Conservation (phyloP, 2,329 filamentous ascomycete species). For the Verticillium tricorpus region DNA sequence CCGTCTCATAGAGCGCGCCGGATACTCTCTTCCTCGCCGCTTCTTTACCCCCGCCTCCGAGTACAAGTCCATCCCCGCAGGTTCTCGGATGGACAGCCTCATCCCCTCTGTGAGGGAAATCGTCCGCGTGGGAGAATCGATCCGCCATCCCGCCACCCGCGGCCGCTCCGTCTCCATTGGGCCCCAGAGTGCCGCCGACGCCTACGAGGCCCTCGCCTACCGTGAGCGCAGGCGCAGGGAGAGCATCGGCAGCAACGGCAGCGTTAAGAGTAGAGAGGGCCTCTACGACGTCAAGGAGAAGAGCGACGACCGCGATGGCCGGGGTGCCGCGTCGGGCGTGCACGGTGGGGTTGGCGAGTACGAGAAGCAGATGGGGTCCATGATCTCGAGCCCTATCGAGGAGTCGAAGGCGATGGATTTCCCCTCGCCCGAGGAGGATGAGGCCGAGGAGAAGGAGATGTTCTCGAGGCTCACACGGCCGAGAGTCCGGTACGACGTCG, state of each 20-base stretch:
- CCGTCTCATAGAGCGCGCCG: conserved; percentile 74
- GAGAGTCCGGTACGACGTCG: conserved; percentile 93
- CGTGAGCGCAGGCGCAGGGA: conserved; percentile 61
- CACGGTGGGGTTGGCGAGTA: conserved; percentile 56
- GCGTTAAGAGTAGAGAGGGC: conserved; percentile 39
- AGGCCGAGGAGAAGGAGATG: conserved; percentile 68
- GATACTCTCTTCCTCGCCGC: conserved; percentile 75
- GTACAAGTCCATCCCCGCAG: conserved; percentile 77
- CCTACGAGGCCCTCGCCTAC: conserved; percentile 91
- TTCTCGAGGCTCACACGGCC: conserved; percentile 82
- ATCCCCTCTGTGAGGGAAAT: conserved; percentile 87
- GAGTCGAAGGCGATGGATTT: conserved; percentile 28
- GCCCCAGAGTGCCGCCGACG: conserved; percentile 92
- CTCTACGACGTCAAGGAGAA: conserved; percentile 34
- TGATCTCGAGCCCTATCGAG: conserved; percentile 17
- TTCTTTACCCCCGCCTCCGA: conserved; percentile 90
- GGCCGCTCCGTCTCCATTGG: conserved; percentile 84
- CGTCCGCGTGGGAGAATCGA: conserved; percentile 73
- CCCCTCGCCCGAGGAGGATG: conserved; percentile 39
- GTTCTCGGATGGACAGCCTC: conserved; percentile 71
- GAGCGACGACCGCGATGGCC: conserved; percentile 32
- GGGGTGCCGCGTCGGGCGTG: conserved; percentile 37
- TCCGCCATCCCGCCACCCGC: conserved; percentile 66
- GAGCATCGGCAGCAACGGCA: conserved; percentile 49
- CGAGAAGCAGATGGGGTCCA: conserved; percentile 66